Base-by-base conservation (phyloP, 257 asterid species). In the Solanum rostratum region DNA sequence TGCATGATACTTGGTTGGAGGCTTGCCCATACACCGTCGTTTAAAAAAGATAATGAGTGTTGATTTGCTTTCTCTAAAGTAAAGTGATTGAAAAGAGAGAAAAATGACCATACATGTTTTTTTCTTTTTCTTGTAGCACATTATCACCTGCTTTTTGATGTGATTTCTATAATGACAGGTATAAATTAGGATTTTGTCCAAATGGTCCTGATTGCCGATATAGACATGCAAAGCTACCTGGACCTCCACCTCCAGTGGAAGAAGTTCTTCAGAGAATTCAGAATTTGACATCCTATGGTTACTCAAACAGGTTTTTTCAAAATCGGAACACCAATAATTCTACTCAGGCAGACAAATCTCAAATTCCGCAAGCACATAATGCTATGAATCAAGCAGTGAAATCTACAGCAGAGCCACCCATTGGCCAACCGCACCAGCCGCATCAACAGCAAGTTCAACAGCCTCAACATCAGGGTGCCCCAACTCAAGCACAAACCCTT, bases 201-300 rank as follows among this genome's bases (percentile, higher is more conserved):
- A 96, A 96, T 83, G 99, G 99, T 68, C 97, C 97, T 27, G 98
- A 96, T 89, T 96, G 99, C 90, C 93, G 99, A 79, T 96, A 96
- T 84, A 92, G 99, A 91, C 99, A 96, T 85, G 97, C 98, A 30
- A 96, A 94, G 88, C 91, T 92, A 84, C 99, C 98, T 68, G 99
- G 97, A 84, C 99, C 99, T 84, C 97, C 99, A 7, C 99, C 99
- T 87, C 95, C 98, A 2, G 94, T 92, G 46, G 97, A 92, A 89
- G 97, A 94, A 92, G 94, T 96, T 88, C 97, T 96, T 83, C 98
- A 91, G 93, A 96, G 91, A 94, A 93, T 96, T 84, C 98, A 94
- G 90, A 98, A 94, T 81, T 82, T 92, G 90, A 65, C 89, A 73
- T 92, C 99, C 74, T 87, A 86, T 81, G 98, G 97, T 78, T 91